A percentile compares a stretch with the other conserved stretches of the same genome.
These are phyloP conservation scores for Fusarium citri DNA, from an alignment of 2,329 filamentous ascomycete genomes.

Conservation along the genomic window DNA sequence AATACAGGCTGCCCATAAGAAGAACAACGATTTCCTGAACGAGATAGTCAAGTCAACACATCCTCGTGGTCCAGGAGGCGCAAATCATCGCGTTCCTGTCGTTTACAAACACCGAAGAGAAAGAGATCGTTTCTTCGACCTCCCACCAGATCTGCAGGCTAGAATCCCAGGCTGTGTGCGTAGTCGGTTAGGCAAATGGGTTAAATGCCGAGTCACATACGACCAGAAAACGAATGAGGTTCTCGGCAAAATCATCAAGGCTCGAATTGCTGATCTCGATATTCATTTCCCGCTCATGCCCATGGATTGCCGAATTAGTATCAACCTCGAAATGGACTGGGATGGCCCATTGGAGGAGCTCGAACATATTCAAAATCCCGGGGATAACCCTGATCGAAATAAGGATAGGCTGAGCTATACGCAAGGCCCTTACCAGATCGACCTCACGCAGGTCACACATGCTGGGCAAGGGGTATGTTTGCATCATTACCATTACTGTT, in stretches of 20 bases:
- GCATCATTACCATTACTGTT: neutral
- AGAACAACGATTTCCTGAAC: conserved; percentile 89
- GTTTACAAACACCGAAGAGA: conserved; percentile 86
- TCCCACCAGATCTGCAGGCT: conserved; percentile 69
- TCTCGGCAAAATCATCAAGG: conserved; percentile 89
- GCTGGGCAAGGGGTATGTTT: conserved; percentile 54
- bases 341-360: conserved; percentile 73
- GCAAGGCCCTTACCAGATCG: conserved; percentile 88
- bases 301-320: conserved; percentile 92
- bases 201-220: conserved; percentile 72
- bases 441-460: conserved; percentile 88
- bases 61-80: conserved; percentile 61
- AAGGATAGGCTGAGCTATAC: conserved; percentile 95
- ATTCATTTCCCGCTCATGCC: conserved; percentile 80
- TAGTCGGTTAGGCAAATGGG: conserved; percentile 63
- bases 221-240: conserved; percentile 78
- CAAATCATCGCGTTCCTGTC: conserved; percentile 68
- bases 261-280: conserved; percentile 87
- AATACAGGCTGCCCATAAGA: conserved; percentile 78
- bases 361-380: conserved; percentile 54
- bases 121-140: conserved; percentile 84
- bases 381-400: conserved; percentile 69
- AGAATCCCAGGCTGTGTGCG: conserved; percentile 74
- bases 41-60: conserved; percentile 69
- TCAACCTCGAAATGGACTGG: conserved; percentile 94